phyloP scores from a whole-genome alignment of 208 protist species.

The Trypanosoma melophagium region DNA sequence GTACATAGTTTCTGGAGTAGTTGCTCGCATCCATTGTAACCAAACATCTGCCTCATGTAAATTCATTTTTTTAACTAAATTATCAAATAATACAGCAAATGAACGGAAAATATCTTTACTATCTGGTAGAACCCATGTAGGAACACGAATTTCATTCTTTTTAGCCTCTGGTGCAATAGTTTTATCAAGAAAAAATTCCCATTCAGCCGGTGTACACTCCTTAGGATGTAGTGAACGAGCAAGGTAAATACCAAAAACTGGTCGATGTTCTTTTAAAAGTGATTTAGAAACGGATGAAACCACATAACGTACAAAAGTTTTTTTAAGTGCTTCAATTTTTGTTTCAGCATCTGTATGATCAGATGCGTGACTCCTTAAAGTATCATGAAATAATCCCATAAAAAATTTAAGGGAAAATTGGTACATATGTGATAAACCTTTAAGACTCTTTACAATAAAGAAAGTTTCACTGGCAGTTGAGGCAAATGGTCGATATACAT shows the following conservation, averaged over 20 bases:
- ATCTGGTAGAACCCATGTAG: conserved; percentile 88
- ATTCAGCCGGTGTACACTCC: conserved; percentile 75
- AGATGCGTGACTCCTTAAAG: conserved; percentile 65
- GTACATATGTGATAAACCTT: conserved; percentile 97
- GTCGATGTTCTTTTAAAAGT: conserved; percentile 95
- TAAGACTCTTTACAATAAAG: conserved; percentile 92
- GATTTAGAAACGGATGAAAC: conserved; percentile 83
- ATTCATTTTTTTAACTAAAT: conserved; percentile 66
- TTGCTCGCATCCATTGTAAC: conserved; percentile 88
- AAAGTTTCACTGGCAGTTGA: conserved; percentile 87
- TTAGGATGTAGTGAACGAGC: conserved; percentile 74
- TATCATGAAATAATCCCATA: conserved; percentile 79
- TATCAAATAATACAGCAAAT: conserved; percentile 77
- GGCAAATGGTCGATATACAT: conserved; percentile 95
- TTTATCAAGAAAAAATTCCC: conserved; percentile 93
- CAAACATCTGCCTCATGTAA: conserved; percentile 90
- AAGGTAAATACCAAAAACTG: conserved; percentile 95
- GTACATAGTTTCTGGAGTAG: conserved; percentile 87
- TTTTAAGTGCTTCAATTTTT: conserved; percentile 78
- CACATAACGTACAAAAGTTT: conserved; percentile 82
- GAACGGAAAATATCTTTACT: conserved; percentile 71
- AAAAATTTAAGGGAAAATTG: conserved; percentile 95
- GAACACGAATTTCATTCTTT: conserved; percentile 68
- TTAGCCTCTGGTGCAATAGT: conserved; percentile 52
- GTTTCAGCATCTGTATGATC: conserved; percentile 78